Percentiles rank a stretch among this genome's conserved stretches.
Conservation (phyloP, 2,329 filamentous ascomycete species). For the Bipolaris bicolor region DNA sequence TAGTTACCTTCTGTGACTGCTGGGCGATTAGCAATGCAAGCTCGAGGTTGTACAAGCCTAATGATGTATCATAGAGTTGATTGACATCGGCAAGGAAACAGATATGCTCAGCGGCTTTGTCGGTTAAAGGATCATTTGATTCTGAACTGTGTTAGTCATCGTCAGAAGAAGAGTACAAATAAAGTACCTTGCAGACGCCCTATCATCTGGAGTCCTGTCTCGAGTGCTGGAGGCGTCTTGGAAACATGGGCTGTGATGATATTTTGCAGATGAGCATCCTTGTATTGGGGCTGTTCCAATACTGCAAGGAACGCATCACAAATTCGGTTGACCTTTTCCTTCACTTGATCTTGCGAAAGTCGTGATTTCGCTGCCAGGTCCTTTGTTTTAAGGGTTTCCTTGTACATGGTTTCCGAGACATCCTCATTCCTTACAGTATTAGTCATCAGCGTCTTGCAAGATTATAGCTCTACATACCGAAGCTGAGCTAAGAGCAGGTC, state of each 20-base stretch:
- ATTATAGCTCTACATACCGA: constrained; percentile 58
- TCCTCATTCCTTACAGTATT: constrained; percentile 72
- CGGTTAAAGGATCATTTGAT: constrained; percentile 65
- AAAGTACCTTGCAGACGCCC: constrained; percentile 66
- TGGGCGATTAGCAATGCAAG: constrained; percentile 90
- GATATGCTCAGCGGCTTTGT: constrained; percentile 92
- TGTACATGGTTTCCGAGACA: constrained; percentile 91
- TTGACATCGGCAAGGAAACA: constrained; percentile 97
- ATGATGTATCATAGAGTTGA: constrained; percentile 84
- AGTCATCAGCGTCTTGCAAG: constrained; percentile 4
- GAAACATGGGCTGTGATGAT: constrained; percentile 94
- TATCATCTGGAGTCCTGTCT: constrained; percentile 81
- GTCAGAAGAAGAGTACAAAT: too few relatives aligned
- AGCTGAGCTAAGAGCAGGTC: constrained; percentile 91
- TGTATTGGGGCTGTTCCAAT: constrained; percentile 60
- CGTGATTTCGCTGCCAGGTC: constrained; percentile 27
- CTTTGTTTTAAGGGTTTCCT: constrained; percentile 71
- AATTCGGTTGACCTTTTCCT: constrained; percentile 80
- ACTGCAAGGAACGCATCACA: constrained; percentile 81
- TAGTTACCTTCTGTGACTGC: constrained; percentile 77
- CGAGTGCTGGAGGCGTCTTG: constrained; percentile 88
- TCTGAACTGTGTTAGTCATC: constrained; percentile 20
- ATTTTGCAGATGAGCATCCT: constrained; percentile 77
- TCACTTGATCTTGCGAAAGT: constrained; percentile 27
- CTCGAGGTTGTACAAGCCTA: constrained; percentile 91